Evolutionary conservation across 2,329 filamentous ascomycete species (phyloP).

Genomic region (Colletotrichum paranaense): DNA sequence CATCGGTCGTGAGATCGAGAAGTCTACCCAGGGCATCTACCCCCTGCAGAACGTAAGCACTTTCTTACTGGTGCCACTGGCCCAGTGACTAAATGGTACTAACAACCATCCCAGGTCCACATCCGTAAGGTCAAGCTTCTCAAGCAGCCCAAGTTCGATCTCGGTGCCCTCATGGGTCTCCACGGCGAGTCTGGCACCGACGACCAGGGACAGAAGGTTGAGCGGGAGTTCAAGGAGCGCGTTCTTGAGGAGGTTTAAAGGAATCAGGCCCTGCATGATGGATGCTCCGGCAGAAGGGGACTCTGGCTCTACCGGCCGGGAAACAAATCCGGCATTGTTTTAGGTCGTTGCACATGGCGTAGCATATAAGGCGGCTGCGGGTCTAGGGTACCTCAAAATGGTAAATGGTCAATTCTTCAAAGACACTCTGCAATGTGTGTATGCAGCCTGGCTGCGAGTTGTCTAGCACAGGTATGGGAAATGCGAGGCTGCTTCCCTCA

Average conservation of each 20-base stretch:
- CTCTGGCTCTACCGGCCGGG: constrained; percentile 35
- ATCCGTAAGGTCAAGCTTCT: constrained; percentile 99
- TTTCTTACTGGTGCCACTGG: not conserved
- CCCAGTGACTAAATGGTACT: constrained; percentile 38
- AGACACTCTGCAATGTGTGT: constrained; percentile 26
- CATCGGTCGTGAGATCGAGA: constrained; percentile 99
- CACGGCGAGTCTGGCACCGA: constrained; percentile 98
- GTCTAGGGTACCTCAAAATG: constrained; percentile 50
- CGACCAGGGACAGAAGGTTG: constrained; percentile 97
- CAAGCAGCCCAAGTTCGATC: constrained; percentile 98
- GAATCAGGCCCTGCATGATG: constrained; percentile 52
- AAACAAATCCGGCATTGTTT: constrained; percentile 48
- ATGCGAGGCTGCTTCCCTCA: not conserved
- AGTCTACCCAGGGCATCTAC: constrained; percentile 99
- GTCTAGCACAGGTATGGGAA: too few species aligned
- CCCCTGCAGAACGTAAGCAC: constrained; percentile 93
- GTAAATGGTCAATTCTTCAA: constrained; percentile 37
- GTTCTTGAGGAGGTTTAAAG: constrained; percentile 94
- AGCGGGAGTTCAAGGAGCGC: constrained; percentile 99
- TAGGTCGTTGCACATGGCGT: constrained; percentile 57
- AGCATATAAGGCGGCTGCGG: constrained; percentile 55
- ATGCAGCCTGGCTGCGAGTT: constrained; percentile 8
- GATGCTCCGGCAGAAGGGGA: constrained; percentile 51
- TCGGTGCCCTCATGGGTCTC: constrained; percentile 93
- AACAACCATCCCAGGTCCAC: constrained; percentile 79